Evolutionary conservation across 2,329 filamentous ascomycete species (phyloP), one percentile per base, ranked within the genome.

Genomic region (Microdochium trichocladiopsis): DNA sequence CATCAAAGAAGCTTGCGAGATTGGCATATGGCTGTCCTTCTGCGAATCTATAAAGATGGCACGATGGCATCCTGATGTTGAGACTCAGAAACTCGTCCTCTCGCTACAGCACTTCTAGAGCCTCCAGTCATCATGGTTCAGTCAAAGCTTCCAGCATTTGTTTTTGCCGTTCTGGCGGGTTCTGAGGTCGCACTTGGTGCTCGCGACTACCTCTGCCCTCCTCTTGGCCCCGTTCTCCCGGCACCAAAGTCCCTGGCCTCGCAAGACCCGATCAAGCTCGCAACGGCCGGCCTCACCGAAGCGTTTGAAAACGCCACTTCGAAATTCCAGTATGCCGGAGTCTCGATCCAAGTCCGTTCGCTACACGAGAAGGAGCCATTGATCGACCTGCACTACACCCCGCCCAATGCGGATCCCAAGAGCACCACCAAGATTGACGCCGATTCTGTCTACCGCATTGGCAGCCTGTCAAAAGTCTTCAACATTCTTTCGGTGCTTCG

Each of bases 341-440:
- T 74, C 9, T 69, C 72, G 0, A 57, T 76, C 2, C 68, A 62
- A 1, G 66, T 73, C 49, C 69, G 72, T 57, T 74, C 73, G 0
- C 67, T 74, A 48, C 67, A 75, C 43, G 70, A 75, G 51, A 58
- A 61, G 37, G 54, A 55, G 0, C 60, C 65, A 1, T 55, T 76
- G 11, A 61, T 76, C 48, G 67, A 72, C 25, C 65, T 69, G 49
- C 67, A 73, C 57, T 66, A 70, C 54, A 76, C 74, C 0, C 72
- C 72, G 0, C 57, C 65, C 0, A 52, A 58, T 6, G 57, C 58
- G 5, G 61, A 65, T 49, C 52, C 61, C 2, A 60, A 58, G n/a
- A 63, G 67, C 51, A 63, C 62, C 1, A 48, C 53, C 1, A 24
- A 21, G 3, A 62, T 72, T 12, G 57, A 63, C 45, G 60, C 57